Conservation (phyloP, 2,329 filamentous ascomycete genomes). For the Corinectria fuckeliana region DNA sequence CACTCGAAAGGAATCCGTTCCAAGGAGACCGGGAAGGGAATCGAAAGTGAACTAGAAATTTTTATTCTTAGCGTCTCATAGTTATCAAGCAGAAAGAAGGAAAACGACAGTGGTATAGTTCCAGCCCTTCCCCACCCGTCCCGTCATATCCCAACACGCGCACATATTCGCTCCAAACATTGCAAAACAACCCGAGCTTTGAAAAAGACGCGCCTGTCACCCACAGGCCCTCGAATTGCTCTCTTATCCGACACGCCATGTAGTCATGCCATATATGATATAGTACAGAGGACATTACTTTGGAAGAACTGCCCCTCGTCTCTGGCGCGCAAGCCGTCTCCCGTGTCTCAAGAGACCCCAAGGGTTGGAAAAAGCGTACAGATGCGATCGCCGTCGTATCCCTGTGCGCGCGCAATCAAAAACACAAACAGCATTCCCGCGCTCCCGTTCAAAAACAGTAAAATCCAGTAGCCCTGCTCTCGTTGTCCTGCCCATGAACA, state of each 20-base stretch:
- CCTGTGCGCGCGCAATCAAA: constrained; percentile 33
- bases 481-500: constrained; percentile 36
- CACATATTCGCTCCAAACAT: constrained; percentile 20
- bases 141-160: constrained; percentile 19
- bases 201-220: constrained; percentile 10
- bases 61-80: not conserved
- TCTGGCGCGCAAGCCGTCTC: constrained; percentile 24
- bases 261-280: constrained; percentile 30
- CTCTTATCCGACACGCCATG: constrained; percentile 26
- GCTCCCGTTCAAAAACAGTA: constrained; percentile 36
- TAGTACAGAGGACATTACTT: constrained; percentile 36
- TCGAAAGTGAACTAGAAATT: not conserved
- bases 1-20: not conserved
- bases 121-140: constrained; percentile 3
- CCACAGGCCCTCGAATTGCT: constrained; percentile 24
- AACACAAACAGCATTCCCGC: constrained; percentile 30
- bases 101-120: constrained; percentile 36
- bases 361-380: constrained; percentile 28
- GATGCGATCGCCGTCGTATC: constrained; percentile 22
- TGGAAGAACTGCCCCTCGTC: constrained; percentile 27
- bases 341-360: constrained; percentile 25
- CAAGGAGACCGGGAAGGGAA: not conserved
- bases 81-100: constrained; percentile 24
- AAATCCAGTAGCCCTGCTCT: constrained; percentile 37
- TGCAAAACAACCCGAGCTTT: constrained; percentile 8